A percentile compares a stretch with the other conserved stretches of the same genome.
These are phyloP conservation scores for Neotropicomus parvogracilis DNA, from an alignment of 1,284 basidiomycete genomes.

Conservation along the genomic window DNA sequence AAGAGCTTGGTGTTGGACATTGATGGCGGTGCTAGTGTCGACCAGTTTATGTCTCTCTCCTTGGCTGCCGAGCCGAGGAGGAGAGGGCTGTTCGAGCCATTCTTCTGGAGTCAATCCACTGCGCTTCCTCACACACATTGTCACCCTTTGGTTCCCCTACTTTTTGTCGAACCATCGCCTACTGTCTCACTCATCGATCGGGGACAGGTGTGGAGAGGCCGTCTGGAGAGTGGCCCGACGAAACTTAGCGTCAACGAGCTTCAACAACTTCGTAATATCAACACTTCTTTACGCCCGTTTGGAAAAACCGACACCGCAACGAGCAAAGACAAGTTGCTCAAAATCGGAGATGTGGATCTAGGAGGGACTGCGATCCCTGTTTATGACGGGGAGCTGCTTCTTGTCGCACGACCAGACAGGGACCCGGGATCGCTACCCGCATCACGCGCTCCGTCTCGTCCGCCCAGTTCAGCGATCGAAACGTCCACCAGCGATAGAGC, in stretches of 20 bases:
- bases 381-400: conserved; percentile 67
- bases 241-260: conserved; percentile 50
- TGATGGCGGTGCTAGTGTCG: conserved; percentile 47
- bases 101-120: conserved; percentile 61
- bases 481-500: conserved; percentile 37
- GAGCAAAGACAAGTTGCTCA: conserved; percentile 29
- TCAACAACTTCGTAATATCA: conserved; percentile 47
- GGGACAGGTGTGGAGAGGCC: conserved; percentile 55
- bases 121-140: conserved; percentile 38
- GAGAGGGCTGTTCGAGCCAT: conserved; percentile 68
- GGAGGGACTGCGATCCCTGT: conserved; percentile 69
- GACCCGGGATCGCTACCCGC: conserved; percentile 50
- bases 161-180: conserved; percentile 72
- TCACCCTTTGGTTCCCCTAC: conserved; percentile 59
- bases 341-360: conserved; percentile 45
- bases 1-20: conserved; percentile 1
- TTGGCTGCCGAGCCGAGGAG: conserved; percentile 68
- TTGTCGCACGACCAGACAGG: conserved; percentile 52
- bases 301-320: conserved; percentile 14
- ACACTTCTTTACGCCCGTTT: conserved; percentile 28
- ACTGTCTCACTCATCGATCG: conserved; percentile 66
- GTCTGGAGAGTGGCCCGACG: conserved; percentile 55
- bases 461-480: conserved; percentile 57
- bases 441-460: conserved; percentile 58
- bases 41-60: conserved; percentile 76